These are phyloP conservation scores for Westerdykella aurantiaca DNA, from an alignment of 2,329 filamentous ascomycete genomes.

Conservation along the genomic window DNA sequence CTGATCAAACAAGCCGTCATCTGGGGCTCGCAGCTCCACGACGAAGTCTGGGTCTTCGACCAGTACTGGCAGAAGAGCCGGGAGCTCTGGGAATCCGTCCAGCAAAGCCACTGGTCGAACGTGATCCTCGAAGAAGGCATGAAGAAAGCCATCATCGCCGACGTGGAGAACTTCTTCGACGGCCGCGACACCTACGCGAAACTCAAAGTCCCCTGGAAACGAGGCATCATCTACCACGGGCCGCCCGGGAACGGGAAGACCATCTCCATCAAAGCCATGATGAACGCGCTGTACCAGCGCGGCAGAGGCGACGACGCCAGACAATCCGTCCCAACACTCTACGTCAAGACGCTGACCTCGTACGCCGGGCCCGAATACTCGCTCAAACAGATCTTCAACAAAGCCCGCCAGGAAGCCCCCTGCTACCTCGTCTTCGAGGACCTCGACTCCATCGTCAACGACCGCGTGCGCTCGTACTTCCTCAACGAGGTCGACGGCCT, in stretches of 20 bases:
- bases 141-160: constrained; percentile 59
- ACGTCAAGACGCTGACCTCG: constrained; percentile 48
- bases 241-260: constrained; percentile 63
- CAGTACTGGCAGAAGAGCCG: constrained; percentile 58
- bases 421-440: constrained; percentile 70
- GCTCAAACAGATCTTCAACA: constrained; percentile 34
- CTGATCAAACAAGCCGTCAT: constrained; percentile 52
- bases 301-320: constrained; percentile 27
- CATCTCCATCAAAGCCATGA: constrained; percentile 64
- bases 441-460: constrained; percentile 60
- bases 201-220: constrained; percentile 65
- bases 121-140: constrained; percentile 61
- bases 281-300: constrained; percentile 56
- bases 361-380: constrained; percentile 51
- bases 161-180: constrained; percentile 61
- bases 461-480: constrained; percentile 60
- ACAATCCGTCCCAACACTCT: constrained; percentile 48
- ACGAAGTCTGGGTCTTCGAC: constrained; percentile 64
- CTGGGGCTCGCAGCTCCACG: constrained; percentile 54
- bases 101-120: constrained; percentile 53
- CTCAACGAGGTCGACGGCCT: constrained; percentile 68
- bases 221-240: constrained; percentile 63
- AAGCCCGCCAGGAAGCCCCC: constrained; percentile 58
- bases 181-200: constrained; percentile 53
- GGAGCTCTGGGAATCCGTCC: constrained; percentile 52